phyloP scores from a whole-genome alignment of 1,284 basidiomycete genomes.

The Leccinum ponderosum region DNA sequence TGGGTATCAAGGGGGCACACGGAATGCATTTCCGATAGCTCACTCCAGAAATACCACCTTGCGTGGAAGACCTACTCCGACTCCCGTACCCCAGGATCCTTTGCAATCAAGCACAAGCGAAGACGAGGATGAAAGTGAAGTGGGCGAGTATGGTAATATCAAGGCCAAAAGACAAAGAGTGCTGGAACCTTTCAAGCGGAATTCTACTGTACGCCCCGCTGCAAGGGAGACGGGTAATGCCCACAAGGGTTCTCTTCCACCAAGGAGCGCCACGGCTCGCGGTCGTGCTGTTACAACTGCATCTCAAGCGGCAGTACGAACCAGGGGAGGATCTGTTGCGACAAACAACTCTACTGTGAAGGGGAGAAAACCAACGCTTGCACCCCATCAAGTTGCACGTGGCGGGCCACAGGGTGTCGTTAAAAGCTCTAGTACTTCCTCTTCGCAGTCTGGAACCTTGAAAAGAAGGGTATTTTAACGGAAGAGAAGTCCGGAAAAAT shows the following conservation, averaged over 20 bases:
- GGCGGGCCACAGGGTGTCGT: slow-evolving; percentile 12
- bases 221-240: slow-evolving; percentile 11
- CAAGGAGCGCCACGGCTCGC: slow-evolving; percentile 11
- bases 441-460: slow-evolving; percentile 29
- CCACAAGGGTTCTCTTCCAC: slow-evolving; percentile 17
- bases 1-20: slow-evolving; percentile 8
- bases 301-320: slow-evolving; percentile 14
- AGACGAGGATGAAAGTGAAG: slow-evolving; percentile 19
- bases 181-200: slow-evolving; percentile 28
- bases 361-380: slow-evolving; percentile 13
- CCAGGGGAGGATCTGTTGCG: slow-evolving; percentile 11
- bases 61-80: slow-evolving; percentile 21
- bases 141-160: slow-evolving; percentile 5
- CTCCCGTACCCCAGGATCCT: slow-evolving; percentile 9
- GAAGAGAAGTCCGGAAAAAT: not conserved
- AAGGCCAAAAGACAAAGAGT: slow-evolving; percentile 30
- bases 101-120: slow-evolving; percentile 27
- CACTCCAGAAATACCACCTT: slow-evolving; percentile 27
- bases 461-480: slow-evolving; percentile 20
- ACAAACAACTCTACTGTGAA: slow-evolving; percentile 13
- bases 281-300: slow-evolving; percentile 9
- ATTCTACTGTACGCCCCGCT: slow-evolving; percentile 30
- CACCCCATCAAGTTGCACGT: slow-evolving; percentile 13
- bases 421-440: slow-evolving; percentile 25
- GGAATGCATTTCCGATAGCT: slow-evolving; percentile 2